Conservation (phyloP, 2,329 filamentous ascomycete species). For the Penicillium sp. region DNA sequence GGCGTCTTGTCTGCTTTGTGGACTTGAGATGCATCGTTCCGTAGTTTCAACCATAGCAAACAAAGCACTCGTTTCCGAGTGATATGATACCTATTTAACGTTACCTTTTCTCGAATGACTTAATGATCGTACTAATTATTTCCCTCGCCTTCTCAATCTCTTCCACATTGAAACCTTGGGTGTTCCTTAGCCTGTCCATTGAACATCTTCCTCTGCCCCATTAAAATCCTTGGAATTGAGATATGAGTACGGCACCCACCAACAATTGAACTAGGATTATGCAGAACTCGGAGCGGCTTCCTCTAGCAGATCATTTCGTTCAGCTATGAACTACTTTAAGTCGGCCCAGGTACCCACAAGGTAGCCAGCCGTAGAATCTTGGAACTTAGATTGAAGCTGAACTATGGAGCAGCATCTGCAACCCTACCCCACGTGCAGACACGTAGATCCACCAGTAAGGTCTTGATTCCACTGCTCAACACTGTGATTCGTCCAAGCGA, state of each 20-base stretch:
- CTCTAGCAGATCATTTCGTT: background rate
- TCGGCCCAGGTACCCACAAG: background rate
- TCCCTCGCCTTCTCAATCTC: slow-evolving; percentile 1
- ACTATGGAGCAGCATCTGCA: background rate
- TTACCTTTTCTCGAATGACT: slow-evolving; percentile 27
- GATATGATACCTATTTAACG: slow-evolving; percentile 34
- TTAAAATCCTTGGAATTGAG: background rate
- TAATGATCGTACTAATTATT: slow-evolving; percentile 23
- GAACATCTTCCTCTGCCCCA: background rate
- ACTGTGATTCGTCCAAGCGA: background rate
- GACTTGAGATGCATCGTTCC: slow-evolving; percentile 34
- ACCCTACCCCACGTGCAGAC: background rate
- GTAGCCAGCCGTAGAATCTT: background rate
- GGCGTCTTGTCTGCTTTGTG: slow-evolving; percentile 40
- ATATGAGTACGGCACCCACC: background rate
- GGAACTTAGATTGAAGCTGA: background rate
- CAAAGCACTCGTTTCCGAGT: slow-evolving; percentile 31
- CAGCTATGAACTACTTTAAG: background rate
- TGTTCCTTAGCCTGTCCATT: background rate
- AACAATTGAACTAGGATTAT: no score
- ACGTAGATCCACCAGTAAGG: background rate
- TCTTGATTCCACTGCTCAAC: background rate
- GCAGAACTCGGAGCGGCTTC: no score
- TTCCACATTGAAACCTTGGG: background rate
- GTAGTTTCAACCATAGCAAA: slow-evolving; percentile 37